Percentiles rank a stretch among this genome's conserved stretches.
phyloP scores from a whole-genome alignment of 2,329 filamentous ascomycete genomes.

The Epichloe coenophiala region DNA sequence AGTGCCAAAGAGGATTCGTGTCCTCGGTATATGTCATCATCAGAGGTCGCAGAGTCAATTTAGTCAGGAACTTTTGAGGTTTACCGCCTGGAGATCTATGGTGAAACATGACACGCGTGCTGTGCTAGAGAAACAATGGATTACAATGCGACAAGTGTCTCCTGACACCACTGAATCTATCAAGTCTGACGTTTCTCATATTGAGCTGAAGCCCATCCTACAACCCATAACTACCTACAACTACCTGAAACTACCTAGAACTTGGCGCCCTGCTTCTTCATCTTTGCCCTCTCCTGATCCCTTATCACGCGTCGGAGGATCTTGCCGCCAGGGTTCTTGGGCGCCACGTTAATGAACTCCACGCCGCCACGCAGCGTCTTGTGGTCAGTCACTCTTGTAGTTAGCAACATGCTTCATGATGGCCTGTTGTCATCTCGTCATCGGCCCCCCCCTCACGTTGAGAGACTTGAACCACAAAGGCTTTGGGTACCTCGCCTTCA shows the following conservation, averaged over 20 bases:
- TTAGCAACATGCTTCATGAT: constrained; percentile 3
- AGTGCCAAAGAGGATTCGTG: too few species aligned
- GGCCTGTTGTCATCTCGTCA: constrained; percentile 7
- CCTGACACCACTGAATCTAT: too few species aligned
- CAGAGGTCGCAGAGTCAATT: too few species aligned
- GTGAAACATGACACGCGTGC: too few species aligned
- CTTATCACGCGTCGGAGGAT: constrained; percentile 33
- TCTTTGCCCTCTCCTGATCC: constrained; percentile 15
- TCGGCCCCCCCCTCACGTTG: constrained; percentile 1
- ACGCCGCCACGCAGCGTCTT: constrained; percentile 31
- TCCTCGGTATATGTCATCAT: too few species aligned
- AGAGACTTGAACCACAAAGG: constrained; percentile 39
- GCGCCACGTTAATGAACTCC: constrained; percentile 33
- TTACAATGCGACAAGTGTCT: too few species aligned
- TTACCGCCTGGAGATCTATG: too few species aligned
- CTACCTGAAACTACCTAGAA: not conserved
- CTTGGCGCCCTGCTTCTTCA: not conserved
- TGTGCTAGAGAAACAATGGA: too few species aligned
- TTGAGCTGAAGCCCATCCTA: too few species aligned
- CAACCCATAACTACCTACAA: not conserved
- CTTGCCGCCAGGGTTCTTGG: too few species aligned
- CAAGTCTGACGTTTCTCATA: too few species aligned
- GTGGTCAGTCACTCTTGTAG: constrained; percentile 6
- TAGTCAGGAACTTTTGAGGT: too few species aligned
- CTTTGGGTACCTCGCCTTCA: constrained; percentile 29